Evolutionary conservation across 2,329 filamentous ascomycete species (phyloP).

Genomic region (Lasiodiplodia theobromae): DNA sequence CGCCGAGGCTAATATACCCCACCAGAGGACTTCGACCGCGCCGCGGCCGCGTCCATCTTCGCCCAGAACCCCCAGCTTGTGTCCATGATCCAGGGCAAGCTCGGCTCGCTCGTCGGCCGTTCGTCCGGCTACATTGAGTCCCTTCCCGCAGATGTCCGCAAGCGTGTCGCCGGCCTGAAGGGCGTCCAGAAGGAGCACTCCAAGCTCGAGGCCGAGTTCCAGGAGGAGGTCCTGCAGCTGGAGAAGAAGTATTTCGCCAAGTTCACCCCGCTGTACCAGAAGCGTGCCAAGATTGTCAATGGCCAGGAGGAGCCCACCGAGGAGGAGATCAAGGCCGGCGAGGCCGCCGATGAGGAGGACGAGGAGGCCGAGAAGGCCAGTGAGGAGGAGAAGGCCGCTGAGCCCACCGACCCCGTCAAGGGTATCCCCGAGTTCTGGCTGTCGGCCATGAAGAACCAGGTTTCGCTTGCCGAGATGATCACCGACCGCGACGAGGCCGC

Average conservation of each 20-base stretch:
- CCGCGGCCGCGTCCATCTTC: constrained; percentile 87
- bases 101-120: constrained; percentile 88
- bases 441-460: constrained; percentile 99
- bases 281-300: constrained; percentile 92
- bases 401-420: constrained; percentile 63
- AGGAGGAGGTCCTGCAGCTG: constrained; percentile 95
- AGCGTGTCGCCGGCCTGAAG: constrained; percentile 93
- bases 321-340: constrained; percentile 84
- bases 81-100: constrained; percentile 96
- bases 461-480: constrained; percentile 97
- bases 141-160: constrained; percentile 85
- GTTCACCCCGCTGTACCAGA: constrained; percentile 96
- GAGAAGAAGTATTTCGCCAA: constrained; percentile 99
- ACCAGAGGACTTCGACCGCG: constrained; percentile 88
- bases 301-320: constrained; percentile 85
- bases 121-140: constrained; percentile 99
- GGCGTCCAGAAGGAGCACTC: constrained; percentile 99
- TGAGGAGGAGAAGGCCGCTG: constrained; percentile 65
- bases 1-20: constrained; percentile 48
- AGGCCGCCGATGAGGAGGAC: constrained; percentile 77
- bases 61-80: constrained; percentile 94
- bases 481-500: constrained; percentile 96
- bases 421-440: constrained; percentile 99
- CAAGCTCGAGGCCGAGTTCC: constrained; percentile 97
- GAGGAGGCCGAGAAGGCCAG: constrained; percentile 61